These are phyloP conservation scores for Ophiostoma himal-ulmi DNA, from an alignment of 2,329 filamentous ascomycete genomes.

Conservation along the genomic window DNA sequence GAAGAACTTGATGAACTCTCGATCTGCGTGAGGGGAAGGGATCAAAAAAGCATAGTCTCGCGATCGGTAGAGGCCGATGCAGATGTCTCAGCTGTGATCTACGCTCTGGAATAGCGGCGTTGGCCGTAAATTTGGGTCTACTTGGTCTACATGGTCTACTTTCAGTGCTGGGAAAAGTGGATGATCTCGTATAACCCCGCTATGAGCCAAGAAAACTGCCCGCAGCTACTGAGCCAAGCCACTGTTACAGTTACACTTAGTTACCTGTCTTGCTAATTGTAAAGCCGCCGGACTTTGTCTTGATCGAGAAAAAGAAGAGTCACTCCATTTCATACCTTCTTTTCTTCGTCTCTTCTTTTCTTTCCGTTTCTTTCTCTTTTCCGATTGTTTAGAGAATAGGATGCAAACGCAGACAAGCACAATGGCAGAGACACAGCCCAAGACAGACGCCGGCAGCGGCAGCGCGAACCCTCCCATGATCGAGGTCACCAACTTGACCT, in stretches of 20 bases:
- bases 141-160: background rate
- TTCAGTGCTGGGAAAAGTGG: background rate
- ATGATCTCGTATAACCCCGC: conserved; percentile 18
- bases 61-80: background rate
- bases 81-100: background rate
- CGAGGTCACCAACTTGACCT: conserved; percentile 68
- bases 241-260: background rate
- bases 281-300: background rate
- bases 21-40: background rate
- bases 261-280: background rate
- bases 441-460: background rate
- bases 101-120: background rate
- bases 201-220: conserved; percentile 18
- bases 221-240: background rate
- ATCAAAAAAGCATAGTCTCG: background rate
- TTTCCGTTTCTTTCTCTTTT: background rate
- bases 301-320: background rate
- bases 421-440: conserved; percentile 17
- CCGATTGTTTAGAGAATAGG: background rate
- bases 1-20: conserved; percentile 59
- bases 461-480: conserved; percentile 51
- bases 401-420: background rate
- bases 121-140: background rate
- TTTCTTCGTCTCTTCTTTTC: background rate
- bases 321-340: background rate